Evolutionary conservation across 176 grass and related monocot genomes (phyloP), one percentile per base, ranked within the genome.

Genomic region (Luzula sylvatica): DNA sequence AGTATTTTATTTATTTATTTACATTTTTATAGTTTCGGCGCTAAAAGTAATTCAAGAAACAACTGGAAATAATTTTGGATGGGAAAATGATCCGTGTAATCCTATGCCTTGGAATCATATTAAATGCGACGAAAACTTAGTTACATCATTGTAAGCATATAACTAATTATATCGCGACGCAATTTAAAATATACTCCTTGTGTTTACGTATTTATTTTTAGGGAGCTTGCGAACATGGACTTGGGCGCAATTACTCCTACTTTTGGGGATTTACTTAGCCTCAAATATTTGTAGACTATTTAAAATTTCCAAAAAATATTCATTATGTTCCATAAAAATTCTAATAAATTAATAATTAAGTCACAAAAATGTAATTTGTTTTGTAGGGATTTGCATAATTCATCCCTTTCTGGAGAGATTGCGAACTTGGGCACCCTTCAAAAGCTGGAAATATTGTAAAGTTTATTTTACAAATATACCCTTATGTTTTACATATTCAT

Each of bases 11-110:
- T 42, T 40, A 25, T 6, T 45, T 29, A 46, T 46, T 46, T 43
- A 23, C 20, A 48, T 59, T 46, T 23, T 38, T 56, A 24, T 49
- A 73, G 70, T 65, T 20, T 73, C 70, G 13, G 59, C 70, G 29
- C 49, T 73, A 16, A 61, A 73, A 25, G 70, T 73, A 25, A 73
- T 73, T 73, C 58, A 45, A 32, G 26, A 73, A 49, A 55, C 70
- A 11, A 73, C 59, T 38, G 70, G 70, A 18, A 54, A 65, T 18
- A 25, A 73, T 44, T 65, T 73, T 56, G 70, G 38, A 48, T 73
- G 70, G 70, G 70, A 73, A 42, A 39, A 65, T 40, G 70, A 73
- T 65, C 70, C 70, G 35, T 73, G 70, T 47, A 65, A 46, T 56
- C 70, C 70, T 5, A 56, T 55, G 42, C 70, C 43, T 29, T 73